Conservation (phyloP, 164 flowering plant species). For the Saururus chinensis region DNA sequence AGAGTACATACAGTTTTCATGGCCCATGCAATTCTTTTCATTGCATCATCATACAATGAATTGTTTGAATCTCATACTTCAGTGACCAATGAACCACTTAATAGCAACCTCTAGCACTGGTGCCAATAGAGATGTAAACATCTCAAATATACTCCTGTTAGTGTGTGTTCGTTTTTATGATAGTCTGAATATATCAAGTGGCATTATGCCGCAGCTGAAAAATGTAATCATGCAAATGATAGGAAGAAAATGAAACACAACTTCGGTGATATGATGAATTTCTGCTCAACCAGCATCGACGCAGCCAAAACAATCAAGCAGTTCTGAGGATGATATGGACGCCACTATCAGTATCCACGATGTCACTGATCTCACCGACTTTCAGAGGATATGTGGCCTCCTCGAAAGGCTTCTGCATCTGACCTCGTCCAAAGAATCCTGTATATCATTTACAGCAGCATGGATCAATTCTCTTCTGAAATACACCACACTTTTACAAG, state of each 20-base stretch:
- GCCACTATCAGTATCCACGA: slow-evolving; percentile 93
- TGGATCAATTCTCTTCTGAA: too few relatives aligned
- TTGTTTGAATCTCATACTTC: too few relatives aligned
- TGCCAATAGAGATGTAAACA: too few relatives aligned
- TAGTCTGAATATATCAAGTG: too few relatives aligned
- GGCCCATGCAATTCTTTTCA: too few relatives aligned
- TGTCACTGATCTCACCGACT: slow-evolving; percentile 85
- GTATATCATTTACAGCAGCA: slow-evolving; percentile 8
- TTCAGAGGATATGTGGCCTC: slow-evolving; percentile 73
- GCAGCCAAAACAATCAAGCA: slow-evolving; percentile 22
- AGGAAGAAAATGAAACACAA: not conserved
- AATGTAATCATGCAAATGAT: not conserved
- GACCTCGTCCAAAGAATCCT: slow-evolving; percentile 81
- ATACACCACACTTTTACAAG: too few relatives aligned
- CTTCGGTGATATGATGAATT: not conserved
- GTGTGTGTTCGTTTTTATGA: too few relatives aligned
- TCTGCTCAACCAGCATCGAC: not conserved
- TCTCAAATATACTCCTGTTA: too few relatives aligned
- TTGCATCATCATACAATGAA: too few relatives aligned
- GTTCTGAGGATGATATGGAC: slow-evolving; percentile 85
- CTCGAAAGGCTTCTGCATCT: slow-evolving; percentile 98
- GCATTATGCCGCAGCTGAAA: too few relatives aligned
- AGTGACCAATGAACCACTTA: not conserved
- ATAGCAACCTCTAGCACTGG: not conserved
- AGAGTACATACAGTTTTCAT: too few relatives aligned